Percentiles rank a stretch among this genome's conserved stretches.
phyloP scores from a whole-genome alignment of 257 asterid species.

The Ilex asprella region DNA sequence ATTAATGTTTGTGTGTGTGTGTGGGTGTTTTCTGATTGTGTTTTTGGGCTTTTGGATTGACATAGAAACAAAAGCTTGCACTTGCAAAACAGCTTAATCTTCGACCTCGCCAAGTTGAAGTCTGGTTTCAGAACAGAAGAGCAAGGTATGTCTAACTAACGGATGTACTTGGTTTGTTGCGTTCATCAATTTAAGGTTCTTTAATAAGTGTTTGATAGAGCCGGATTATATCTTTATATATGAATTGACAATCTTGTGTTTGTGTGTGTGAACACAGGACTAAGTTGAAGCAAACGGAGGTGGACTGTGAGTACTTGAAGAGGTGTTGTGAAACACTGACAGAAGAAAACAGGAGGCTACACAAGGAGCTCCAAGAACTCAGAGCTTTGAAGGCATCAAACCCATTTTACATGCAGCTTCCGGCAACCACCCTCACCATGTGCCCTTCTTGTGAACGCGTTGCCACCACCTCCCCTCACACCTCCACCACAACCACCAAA shows the following conservation, averaged over 20 bases:
- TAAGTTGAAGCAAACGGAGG: background rate
- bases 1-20: too few species aligned
- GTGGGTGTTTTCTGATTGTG: too few species aligned
- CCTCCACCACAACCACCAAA: constrained; percentile 1
- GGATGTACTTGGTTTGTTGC: too few species aligned
- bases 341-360: background rate
- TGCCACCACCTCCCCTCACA: background rate
- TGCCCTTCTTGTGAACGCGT: too few species aligned
- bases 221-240: too few species aligned
- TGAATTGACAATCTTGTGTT: background rate
- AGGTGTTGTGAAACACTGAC: background rate
- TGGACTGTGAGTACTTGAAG: background rate
- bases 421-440: too few species aligned
- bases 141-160: constrained; percentile 44
- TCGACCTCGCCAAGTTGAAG: constrained; percentile 82
- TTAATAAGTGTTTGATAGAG: too few species aligned
- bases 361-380: background rate
- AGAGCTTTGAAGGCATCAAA: background rate
- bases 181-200: too few species aligned
- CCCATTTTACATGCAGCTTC: too few species aligned
- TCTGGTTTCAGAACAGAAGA: constrained; percentile 90
- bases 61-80: constrained; percentile 72
- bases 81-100: constrained; percentile 83
- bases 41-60: background rate
- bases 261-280: background rate